phyloP scores from a whole-genome alignment of 352 stramenopile species.

The Phytophthora pinifolia region DNA sequence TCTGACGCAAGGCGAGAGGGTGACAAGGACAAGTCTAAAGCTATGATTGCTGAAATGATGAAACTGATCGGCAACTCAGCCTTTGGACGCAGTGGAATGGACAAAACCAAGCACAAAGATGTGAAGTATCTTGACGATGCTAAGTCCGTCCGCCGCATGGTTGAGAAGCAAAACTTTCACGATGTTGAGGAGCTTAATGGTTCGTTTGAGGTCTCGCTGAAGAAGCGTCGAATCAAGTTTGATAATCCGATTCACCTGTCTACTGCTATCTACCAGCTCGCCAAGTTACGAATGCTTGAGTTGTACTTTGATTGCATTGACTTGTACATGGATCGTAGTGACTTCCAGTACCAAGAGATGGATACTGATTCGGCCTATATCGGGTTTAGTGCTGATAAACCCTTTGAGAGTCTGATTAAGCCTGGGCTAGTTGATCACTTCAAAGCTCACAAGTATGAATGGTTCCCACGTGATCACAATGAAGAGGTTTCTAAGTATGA shows the following conservation, averaged over 20 bases:
- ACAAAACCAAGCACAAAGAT: constrained; percentile 19
- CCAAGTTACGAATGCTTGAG: no score
- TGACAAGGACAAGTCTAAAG: constrained; percentile 24
- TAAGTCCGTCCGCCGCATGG: no score
- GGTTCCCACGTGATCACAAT: constrained; percentile 11
- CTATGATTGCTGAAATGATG: constrained; percentile 18
- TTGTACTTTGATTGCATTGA: background rate
- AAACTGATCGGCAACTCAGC: constrained; percentile 14
- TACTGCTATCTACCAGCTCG: no score
- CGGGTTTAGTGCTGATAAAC: background rate
- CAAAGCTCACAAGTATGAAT: constrained; percentile 13
- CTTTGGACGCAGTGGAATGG: constrained; percentile 15
- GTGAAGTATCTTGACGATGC: constrained; percentile 7
- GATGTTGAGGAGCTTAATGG: background rate
- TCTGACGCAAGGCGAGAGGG: constrained; percentile 26
- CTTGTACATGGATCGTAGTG: no score
- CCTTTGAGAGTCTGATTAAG: constrained; percentile 13
- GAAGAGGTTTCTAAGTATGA: constrained; percentile 1
- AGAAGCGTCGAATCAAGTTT: constrained; percentile 1
- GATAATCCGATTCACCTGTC: background rate
- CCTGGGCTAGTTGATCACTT: constrained; percentile 9
- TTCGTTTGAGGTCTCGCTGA: background rate
- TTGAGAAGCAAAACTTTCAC: no score
- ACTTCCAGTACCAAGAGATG: background rate
- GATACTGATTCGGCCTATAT: background rate